Evolutionary conservation across 257 asterid genomes (phyloP), one percentile per base, ranked within the genome.

Genomic region (Lithospermum erythrorhizon): DNA sequence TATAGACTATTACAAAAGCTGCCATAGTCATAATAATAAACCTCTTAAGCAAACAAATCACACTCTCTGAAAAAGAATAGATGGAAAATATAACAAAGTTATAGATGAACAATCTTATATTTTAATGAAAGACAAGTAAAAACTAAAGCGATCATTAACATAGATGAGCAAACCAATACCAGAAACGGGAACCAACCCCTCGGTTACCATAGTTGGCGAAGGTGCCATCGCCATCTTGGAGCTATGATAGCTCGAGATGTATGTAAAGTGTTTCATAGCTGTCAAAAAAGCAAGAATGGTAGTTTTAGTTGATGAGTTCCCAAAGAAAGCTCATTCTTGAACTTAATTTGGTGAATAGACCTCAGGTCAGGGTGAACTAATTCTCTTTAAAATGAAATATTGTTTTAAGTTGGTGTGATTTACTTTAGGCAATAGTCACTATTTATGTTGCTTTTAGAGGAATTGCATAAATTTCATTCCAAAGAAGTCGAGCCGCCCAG

Each of bases 191-290:
- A 55, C 30, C 59, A 55, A 11, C 59, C 11, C 59, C 59, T n/a
- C n/a, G 15, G 30, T 55, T 24, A 18, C 30, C 32, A 21, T 11
- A 1, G 18, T 8, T 3, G 59, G 59, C n/a, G 59, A 2, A 21
- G 59, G 59, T 15, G 59, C 59, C 59, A 55, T 9, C 15, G 59
- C 59, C 22, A 18, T 55, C 32, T 55, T 55, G 59, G 21, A n/a
- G 59, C 59, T 4, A 10, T 18, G 2, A 21, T n/a, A 14, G 59
- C 27, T 18, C n/a, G 59, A 55, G 59, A 55, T 21, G 25, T 55
- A 55, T 20, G 16, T 1, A 55, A 21, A 16, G 59, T n/a, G n/a
- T n/a, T n/a, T n/a, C 18, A 55, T 21, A 27, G 59, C 59, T n/a
- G n/a, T n/a, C 59, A 55, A 6, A 8, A 52, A 17, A 9, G 8